Evolutionary conservation across 768 basidiomycete species (phyloP).

Genomic region (Tephrocybe rancida): DNA sequence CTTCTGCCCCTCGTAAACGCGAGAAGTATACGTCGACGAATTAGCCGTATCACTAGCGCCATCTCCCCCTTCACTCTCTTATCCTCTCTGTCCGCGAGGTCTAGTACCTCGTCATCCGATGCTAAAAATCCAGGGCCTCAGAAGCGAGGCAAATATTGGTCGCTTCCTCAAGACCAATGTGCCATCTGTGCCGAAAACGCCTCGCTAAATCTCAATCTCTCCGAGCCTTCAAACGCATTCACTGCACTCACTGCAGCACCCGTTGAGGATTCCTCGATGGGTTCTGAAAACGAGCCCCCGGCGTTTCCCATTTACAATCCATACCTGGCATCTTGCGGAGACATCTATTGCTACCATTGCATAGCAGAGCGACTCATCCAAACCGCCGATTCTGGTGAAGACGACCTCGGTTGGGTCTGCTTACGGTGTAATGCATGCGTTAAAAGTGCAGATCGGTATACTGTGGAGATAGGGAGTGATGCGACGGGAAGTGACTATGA

Average conservation of each 20-base stretch:
- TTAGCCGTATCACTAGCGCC: slow-evolving; percentile 39
- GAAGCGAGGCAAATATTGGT: slow-evolving; percentile 64
- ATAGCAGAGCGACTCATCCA: slow-evolving; percentile 81
- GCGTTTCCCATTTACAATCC: slow-evolving; percentile 75
- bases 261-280: slow-evolving; percentile 20
- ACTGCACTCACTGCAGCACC: slow-evolving; percentile 30
- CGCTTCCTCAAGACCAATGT: slow-evolving; percentile 76
- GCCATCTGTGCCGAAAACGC: slow-evolving; percentile 88
- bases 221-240: slow-evolving; percentile 55
- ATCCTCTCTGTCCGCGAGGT: slow-evolving; percentile 29
- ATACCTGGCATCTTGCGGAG: slow-evolving; percentile 82
- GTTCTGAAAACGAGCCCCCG: slow-evolving; percentile 45
- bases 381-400: slow-evolving; percentile 64
- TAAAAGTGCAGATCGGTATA: slow-evolving; percentile 62
- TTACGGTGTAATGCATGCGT: slow-evolving; percentile 75
- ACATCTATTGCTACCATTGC: slow-evolving; percentile 94
- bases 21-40: slow-evolving; percentile 60
- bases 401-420: slow-evolving; percentile 75
- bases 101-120: slow-evolving; percentile 6
- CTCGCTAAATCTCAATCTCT: slow-evolving; percentile 56
- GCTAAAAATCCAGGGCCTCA: slow-evolving; percentile 7
- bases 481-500: slow-evolving; percentile 57
- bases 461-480: slow-evolving; percentile 40
- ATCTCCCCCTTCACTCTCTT: slow-evolving; percentile 31
- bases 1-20: slow-evolving; percentile 83